Conservation (phyloP, 169 alveolate species). For the Eimeria tenella region DNA sequence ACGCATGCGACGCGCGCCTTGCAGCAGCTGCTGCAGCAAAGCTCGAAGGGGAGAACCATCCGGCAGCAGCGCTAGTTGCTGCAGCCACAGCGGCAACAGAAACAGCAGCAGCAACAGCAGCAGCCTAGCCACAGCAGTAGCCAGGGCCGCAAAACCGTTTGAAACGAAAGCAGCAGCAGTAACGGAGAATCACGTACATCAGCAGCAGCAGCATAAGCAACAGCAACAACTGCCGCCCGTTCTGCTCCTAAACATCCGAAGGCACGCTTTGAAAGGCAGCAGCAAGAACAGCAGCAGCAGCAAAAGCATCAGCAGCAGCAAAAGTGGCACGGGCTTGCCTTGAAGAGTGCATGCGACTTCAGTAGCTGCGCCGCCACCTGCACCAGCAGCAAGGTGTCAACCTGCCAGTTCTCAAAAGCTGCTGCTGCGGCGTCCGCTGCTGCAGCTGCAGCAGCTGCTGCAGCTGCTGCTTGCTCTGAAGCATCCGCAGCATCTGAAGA, state of each 20-base stretch:
- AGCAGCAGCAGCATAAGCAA: not conserved
- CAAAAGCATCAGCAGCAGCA: not conserved
- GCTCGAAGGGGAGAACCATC: not conserved
- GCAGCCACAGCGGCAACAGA: not conserved
- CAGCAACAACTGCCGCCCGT: not conserved
- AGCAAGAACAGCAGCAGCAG: not conserved
- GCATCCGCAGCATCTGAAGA: not conserved
- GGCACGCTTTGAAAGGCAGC: not conserved
- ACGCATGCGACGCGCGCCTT: conserved; percentile 39
- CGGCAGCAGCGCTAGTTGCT: conserved; percentile 13
- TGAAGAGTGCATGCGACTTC: not conserved
- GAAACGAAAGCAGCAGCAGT: conserved; percentile 11
- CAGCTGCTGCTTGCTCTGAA: not conserved
- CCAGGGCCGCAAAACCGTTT: not conserved
- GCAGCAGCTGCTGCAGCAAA: conserved; percentile 61
- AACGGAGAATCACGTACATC: not conserved
- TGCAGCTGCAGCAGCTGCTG: conserved; percentile 19
- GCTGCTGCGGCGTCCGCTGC: not conserved
- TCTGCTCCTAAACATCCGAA: not conserved
- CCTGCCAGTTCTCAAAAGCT: conserved; percentile 14
- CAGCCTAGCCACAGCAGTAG: not conserved
- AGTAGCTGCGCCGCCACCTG: conserved; percentile 50
- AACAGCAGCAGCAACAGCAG: not conserved
- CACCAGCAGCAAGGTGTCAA: conserved; percentile 24
- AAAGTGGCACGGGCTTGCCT: not conserved